A percentile compares a stretch with the other conserved stretches of the same genome.
These are phyloP conservation scores for Ophioceras dolichostomum DNA, from an alignment of 2,329 filamentous ascomycete genomes.

Conservation along the genomic window DNA sequence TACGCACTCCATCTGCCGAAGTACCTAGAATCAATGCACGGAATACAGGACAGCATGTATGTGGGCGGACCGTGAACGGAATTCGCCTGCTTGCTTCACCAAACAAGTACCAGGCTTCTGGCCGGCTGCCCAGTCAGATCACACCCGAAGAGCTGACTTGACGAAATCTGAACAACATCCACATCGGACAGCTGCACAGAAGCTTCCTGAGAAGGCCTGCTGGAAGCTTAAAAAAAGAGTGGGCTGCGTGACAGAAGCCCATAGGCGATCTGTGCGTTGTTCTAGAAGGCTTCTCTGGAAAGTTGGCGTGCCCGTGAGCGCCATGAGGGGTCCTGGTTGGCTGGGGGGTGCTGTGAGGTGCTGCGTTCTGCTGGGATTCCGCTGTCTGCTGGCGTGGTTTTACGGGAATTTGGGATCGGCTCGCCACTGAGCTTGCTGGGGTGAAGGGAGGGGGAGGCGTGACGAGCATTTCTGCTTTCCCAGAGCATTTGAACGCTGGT, in stretches of 20 bases:
- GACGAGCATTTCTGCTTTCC: conserved; percentile 1
- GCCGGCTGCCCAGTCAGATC: too few relatives aligned
- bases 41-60: too few relatives aligned
- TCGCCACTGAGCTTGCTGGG: too few relatives aligned
- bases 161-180: neutral
- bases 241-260: conserved; percentile 5
- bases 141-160: too few relatives aligned
- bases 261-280: conserved; percentile 8
- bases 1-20: too few relatives aligned
- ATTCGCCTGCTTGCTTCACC: too few relatives aligned
- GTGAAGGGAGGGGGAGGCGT: neutral
- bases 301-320: neutral
- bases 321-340: neutral
- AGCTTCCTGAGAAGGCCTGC: conserved; percentile 9
- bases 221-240: conserved; percentile 2
- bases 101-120: too few relatives aligned
- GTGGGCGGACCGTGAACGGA: too few relatives aligned
- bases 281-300: conserved; percentile 3
- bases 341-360: neutral
- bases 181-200: conserved; percentile 8
- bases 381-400: neutral
- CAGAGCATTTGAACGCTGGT: too few relatives aligned
- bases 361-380: conserved; percentile 1
- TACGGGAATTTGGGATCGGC: too few relatives aligned
- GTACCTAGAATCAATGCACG: too few relatives aligned